phyloP scores from a whole-genome alignment of 2,329 filamentous ascomycete genomes.

The Aspergillus aculeatinus region DNA sequence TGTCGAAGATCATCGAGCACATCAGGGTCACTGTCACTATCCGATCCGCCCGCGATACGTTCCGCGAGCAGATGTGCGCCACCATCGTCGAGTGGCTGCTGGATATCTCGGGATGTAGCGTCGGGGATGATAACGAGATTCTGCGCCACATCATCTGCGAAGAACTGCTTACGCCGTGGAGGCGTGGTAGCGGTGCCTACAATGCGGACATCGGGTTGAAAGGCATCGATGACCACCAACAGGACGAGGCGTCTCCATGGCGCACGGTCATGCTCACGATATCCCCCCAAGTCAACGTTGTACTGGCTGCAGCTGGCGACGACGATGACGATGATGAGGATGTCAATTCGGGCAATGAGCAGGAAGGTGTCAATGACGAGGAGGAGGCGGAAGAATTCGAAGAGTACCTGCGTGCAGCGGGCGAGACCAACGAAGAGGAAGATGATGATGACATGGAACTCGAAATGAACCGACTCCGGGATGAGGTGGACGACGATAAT shows the following conservation, averaged over 20 bases:
- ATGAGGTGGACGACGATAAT: slow-evolving; percentile 35
- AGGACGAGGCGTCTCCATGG: slow-evolving; percentile 52
- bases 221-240: slow-evolving; percentile 79
- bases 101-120: slow-evolving; percentile 86
- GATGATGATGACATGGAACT: slow-evolving; percentile 42
- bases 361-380: slow-evolving; percentile 43
- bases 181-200: slow-evolving; percentile 75
- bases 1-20: slow-evolving; percentile 85
- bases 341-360: slow-evolving; percentile 36
- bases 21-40: slow-evolving; percentile 97
- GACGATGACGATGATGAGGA: slow-evolving; percentile 39
- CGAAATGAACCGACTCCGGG: slow-evolving; percentile 22
- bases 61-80: slow-evolving; percentile 98
- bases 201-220: slow-evolving; percentile 75
- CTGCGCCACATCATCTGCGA: slow-evolving; percentile 83
- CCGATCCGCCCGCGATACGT: slow-evolving; percentile 88
- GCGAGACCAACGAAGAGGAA: slow-evolving; percentile 46
- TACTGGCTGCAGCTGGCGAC: slow-evolving; percentile 49
- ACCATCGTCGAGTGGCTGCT: slow-evolving; percentile 94
- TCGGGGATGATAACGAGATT: slow-evolving; percentile 75
- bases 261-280: slow-evolving; percentile 43
- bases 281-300: slow-evolving; percentile 42
- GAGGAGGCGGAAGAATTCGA: slow-evolving; percentile 50
- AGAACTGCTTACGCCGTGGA: slow-evolving; percentile 85
- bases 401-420: slow-evolving; percentile 23